phyloP scores from a whole-genome alignment of 2,329 filamentous ascomycete genomes.

The Stromatinia cepivora region DNA sequence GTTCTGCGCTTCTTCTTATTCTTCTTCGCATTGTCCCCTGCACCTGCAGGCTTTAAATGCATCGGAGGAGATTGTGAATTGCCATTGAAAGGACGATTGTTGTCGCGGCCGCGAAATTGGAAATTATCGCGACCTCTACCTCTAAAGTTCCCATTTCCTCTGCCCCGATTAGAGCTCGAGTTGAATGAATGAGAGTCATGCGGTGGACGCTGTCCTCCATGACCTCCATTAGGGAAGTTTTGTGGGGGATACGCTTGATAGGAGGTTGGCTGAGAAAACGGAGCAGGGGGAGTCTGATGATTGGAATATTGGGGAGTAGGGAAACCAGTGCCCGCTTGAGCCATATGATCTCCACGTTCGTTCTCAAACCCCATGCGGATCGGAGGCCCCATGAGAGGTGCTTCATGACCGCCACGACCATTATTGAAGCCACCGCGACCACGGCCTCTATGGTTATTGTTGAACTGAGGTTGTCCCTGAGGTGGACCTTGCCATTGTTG shows the following conservation, averaged over 20 bases:
- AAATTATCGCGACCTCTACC: constrained; percentile 44
- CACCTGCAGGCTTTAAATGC: constrained; percentile 32
- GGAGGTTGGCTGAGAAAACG: constrained; percentile 39
- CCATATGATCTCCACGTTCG: constrained; percentile 45
- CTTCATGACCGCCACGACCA: constrained; percentile 47
- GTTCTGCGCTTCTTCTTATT: constrained; percentile 73
- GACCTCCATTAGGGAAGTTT: constrained; percentile 37
- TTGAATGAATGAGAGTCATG: constrained; percentile 43
- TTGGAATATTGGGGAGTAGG: constrained; percentile 41
- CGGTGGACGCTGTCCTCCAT: constrained; percentile 39
- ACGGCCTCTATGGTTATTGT: constrained; percentile 36
- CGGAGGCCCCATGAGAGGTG: constrained; percentile 54
- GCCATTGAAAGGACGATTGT: constrained; percentile 33
- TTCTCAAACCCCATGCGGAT: constrained; percentile 57
- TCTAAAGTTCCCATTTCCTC: constrained; percentile 45
- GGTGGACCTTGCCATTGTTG: constrained; percentile 42
- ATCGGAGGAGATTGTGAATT: constrained; percentile 24
- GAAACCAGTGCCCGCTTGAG: constrained; percentile 50
- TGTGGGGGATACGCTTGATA: constrained; percentile 46
- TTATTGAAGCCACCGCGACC: constrained; percentile 43
- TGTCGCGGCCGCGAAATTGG: constrained; percentile 44
- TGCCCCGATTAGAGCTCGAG: constrained; percentile 43
- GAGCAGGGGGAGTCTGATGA: constrained; percentile 39
- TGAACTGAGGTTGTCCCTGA: constrained; percentile 47
- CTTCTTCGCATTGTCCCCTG: constrained; percentile 45